These are phyloP conservation scores for Candida manassasensis DNA, from an alignment of 805 yeast species.

Conservation along the genomic window DNA sequence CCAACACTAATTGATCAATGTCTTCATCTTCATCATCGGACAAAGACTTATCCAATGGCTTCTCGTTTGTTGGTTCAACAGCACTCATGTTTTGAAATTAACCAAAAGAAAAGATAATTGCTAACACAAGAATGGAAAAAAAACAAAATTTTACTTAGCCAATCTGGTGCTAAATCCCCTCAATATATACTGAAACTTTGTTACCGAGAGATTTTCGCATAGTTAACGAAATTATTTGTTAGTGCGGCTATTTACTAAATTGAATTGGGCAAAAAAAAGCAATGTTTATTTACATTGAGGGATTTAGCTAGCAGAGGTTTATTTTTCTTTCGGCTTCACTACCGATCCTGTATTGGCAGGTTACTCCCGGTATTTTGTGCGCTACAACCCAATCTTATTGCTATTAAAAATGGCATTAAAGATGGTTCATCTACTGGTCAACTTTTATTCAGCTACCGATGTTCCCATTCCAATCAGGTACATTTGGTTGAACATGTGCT, in stretches of 20 bases:
- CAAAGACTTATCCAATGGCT: slow-evolving; percentile 44
- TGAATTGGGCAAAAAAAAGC: slow-evolving; percentile 4
- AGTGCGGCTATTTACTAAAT: slow-evolving; percentile 1
- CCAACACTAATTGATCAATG: slow-evolving; percentile 63
- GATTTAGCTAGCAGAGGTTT: slow-evolving; percentile 2
- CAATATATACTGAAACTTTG: neutral
- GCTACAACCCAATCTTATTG: too few relatives aligned
- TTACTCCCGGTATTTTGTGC: too few relatives aligned
- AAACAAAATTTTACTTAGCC: neutral
- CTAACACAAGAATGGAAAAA: slow-evolving; percentile 4
- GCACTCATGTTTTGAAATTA: slow-evolving; percentile 21
- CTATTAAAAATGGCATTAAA: too few relatives aligned
- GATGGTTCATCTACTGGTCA: too few relatives aligned
- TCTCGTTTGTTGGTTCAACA: slow-evolving; percentile 53
- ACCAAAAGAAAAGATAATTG: neutral
- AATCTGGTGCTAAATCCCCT: neutral
- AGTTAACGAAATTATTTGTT: neutral
- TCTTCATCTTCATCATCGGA: slow-evolving; percentile 53
- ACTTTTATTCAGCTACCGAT: too few relatives aligned
- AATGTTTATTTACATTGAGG: slow-evolving; percentile 5
- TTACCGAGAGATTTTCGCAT: neutral
- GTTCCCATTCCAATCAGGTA: too few relatives aligned
- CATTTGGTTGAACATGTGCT: too few relatives aligned
- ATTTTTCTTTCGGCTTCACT: too few relatives aligned
- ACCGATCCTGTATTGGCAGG: too few relatives aligned